Evolutionary conservation across 495 filamentous ascomycete genomes (phyloP), one percentile per base, ranked within the genome.

Genomic region (Aspergillus cavernicola): DNA sequence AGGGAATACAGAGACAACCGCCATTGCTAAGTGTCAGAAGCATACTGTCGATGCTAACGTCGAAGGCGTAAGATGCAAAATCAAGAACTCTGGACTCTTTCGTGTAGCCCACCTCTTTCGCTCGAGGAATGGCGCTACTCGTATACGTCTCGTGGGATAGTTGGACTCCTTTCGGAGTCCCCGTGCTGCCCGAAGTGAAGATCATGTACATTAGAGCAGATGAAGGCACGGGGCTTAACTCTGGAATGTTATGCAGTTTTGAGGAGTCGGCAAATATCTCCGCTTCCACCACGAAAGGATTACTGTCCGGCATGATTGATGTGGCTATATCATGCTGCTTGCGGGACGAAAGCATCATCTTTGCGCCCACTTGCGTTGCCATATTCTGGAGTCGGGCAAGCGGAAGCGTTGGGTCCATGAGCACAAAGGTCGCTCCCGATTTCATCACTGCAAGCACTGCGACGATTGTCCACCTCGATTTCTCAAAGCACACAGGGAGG

Each of bases 131-230:
- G 6, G 68, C 68, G 39, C 67, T 68, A 46, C 66, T 74, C 0
- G 69, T 79, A 32, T 70, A 70, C 3, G 72, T 73, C 44, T 57
- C 56, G 52, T 85, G 81, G 3, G 67, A 66, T 4, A 83, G 67
- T 6, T 74, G 70, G 23, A 83, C 76, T 20, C 79, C 81, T 57
- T 81, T 81, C 0, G 78, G 78, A n/a, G 67, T 76, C 4, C 77
- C 77, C 1, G 78, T 81, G n/a, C 70, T 75, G 6, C 79, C 79
- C 18, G 74, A 78, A 6, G 78, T 81, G 56, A 79, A 81, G 18
- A 81, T 73, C 13, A 73, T 57, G 52, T 71, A 78, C 61, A 71
- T 67, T 5, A 69, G 55, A 6, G 69, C 51, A 8, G 57, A 61
- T 12, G 66, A 31, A 1, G 70, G 65, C 7, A 73, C 68, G 7